Base-by-base conservation (phyloP, 148 eudicot species). In the Rheum nobile region DNA sequence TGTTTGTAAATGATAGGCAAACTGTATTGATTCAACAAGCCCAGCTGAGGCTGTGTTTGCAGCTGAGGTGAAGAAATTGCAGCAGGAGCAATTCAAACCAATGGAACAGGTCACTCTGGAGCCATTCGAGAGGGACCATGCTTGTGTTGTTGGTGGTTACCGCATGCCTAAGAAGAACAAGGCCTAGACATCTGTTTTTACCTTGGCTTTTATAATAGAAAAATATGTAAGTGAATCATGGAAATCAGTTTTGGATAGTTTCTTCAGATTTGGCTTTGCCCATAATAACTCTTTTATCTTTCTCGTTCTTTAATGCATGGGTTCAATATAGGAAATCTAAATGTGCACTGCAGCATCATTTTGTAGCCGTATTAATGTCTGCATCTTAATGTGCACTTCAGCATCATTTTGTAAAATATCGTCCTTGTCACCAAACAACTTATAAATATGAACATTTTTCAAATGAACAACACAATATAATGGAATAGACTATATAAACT, bases 31-130 rank as follows among this genome's bases (percentile, higher is more conserved):
- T 76, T 95, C 99, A 2, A 92, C 97, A 0, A 88, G 83, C 21
- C 94, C 98, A 3, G 97, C 96, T 0, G 98, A 91, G 84, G 87
- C 89, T 1, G 97, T 90, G 17, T 90, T 91, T 85, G 96, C 97
- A 19, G 75, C 87, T 10, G 97, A 91, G 83, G 98, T 94, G 70
- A 94, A 88, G 84, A 91, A 88, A 80, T 82, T 95, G 4, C 96
- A 89, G 39, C 89, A 85, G 22, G 98, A 91, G 48, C 96, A 91
- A 81, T 90, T 91, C 81, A 91, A 91, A 84, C 97, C 96, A 6
- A 79, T 80, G 38, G 97, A 95, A 76, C 97, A 91, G 83, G 96
- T 95, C 1, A 90, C 97, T 26, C 88, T 95, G 0, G 97, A 95
- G 75, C 98, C 97, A 0, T 94, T 88, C 59, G 97, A 94, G 78